Evolutionary conservation across 768 basidiomycete genomes (phyloP).

Genomic region (Suillus hirtellus): DNA sequence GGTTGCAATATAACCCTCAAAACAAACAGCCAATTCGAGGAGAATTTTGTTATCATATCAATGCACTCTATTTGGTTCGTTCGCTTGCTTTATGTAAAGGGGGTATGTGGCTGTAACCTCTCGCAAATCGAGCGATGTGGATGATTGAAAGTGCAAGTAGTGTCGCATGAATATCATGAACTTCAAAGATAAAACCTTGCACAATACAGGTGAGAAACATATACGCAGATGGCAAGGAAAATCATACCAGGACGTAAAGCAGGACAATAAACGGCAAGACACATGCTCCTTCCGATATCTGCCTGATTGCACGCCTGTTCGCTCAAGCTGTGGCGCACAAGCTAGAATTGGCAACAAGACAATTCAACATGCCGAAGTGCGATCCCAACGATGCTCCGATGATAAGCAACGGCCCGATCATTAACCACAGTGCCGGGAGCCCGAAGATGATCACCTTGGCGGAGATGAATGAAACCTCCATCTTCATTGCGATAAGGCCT

Average conservation of each 20-base stretch:
- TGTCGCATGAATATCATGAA: neutral
- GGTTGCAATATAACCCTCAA: neutral
- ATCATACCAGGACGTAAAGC: neutral
- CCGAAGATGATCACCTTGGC: constrained; percentile 7
- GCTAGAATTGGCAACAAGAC: neutral
- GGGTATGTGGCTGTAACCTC: neutral
- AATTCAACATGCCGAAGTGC: constrained; percentile 6
- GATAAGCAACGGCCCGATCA: constrained; percentile 3
- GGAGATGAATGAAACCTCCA: constrained; percentile 9
- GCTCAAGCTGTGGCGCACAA: constrained; percentile 1
- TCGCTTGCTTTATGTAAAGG: neutral
- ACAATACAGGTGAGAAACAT: neutral
- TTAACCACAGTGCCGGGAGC: constrained; percentile 7
- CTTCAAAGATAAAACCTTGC: neutral
- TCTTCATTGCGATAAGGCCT: constrained; percentile 7
- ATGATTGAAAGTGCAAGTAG: neutral
- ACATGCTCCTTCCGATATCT: neutral
- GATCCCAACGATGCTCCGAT: constrained; percentile 5
- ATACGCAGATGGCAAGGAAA: neutral
- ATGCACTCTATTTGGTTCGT: neutral
- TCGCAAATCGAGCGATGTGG: neutral
- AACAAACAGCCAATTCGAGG: neutral
- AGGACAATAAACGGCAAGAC: neutral
- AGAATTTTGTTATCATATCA: neutral
- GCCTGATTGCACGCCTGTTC: neutral